These are phyloP conservation scores for Volvariella volvacea DNA, from an alignment of 1,284 basidiomycete species.

Conservation along the genomic window DNA sequence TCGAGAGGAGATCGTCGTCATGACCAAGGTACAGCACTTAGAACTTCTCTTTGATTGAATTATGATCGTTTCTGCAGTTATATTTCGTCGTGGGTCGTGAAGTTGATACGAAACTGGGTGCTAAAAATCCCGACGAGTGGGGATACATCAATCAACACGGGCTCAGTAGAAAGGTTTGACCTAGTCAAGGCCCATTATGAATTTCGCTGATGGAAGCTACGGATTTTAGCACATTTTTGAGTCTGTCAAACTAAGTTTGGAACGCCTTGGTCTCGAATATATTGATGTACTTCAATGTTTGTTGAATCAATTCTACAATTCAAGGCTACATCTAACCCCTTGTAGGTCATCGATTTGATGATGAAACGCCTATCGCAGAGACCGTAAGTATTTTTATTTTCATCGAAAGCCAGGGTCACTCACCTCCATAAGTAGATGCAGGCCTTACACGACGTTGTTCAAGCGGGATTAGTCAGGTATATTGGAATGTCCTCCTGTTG, in stretches of 20 bases:
- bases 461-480: constrained; percentile 59
- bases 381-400: constrained; percentile 25
- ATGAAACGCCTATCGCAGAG: constrained; percentile 52
- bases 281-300: constrained; percentile 39
- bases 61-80: constrained; percentile 19
- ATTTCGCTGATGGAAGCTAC: neutral
- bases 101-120: no score
- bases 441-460: constrained; percentile 60
- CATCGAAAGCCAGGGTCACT: neutral
- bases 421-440: constrained; percentile 41
- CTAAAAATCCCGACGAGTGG: constrained; percentile 27
- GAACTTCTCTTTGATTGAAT: neutral
- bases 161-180: constrained; percentile 47
- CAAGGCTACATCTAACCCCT: neutral
- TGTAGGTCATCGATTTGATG: constrained; percentile 51
- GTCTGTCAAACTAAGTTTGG: constrained; percentile 39
- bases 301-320: neutral
- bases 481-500: constrained; percentile 55
- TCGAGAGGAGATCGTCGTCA: constrained; percentile 69
- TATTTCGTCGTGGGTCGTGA: constrained; percentile 28
- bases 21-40: constrained; percentile 69
- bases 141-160: constrained; percentile 60
- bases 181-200: no score
- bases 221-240: constrained; percentile 50
- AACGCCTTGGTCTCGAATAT: constrained; percentile 43